Base-by-base conservation (phyloP, 2,329 filamentous ascomycete genomes). In the Lachnellula subtilissima region DNA sequence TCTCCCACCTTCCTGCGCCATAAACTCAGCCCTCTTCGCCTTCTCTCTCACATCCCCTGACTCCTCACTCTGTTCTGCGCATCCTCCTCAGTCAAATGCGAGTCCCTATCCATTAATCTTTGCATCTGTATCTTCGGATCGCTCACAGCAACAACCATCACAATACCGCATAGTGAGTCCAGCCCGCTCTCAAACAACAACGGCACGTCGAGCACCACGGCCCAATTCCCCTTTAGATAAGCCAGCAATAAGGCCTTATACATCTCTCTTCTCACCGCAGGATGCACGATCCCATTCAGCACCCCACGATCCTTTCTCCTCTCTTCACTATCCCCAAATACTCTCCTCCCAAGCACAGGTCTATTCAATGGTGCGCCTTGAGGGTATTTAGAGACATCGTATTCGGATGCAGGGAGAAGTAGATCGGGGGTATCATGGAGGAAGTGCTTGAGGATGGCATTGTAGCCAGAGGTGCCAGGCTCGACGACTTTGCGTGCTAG, bases 401-500 rank as follows among this genome's bases (percentile, higher is more conserved):
- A 62, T 60, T 79, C 76, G 0, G 79, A 78, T 72, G 76, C 72
- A 11, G 85, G 80, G 2, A 92, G 79, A 0, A 97, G 83, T 0
- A 99, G 82, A 57, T 97, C 91, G 0, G 93, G 91, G 0, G 92
- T 97, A 4, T 82, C 88, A 28, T 90, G 80, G 0, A 80, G 82
- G 71, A 99, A 99, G 73, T 96, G 79, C 19, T 79, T 74, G 42
- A 97, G 82, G 63, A 99, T 96, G 59, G 87, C 84, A 50, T 81
- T 76, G 78, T 97, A 97, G 64, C 88, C 93, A 12, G 81, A 70
- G 5, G 90, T 96, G 28, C 94, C 94, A 1, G 94, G 94, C 72
- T 96, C 91, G 71, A 99, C 93, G 57, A 97, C 94, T 72, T 94
- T 83, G 65, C 93, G 91, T 48, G 94, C 93, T 59, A 97, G 81